Evolutionary conservation across 176 grass and related monocot species (phyloP), one percentile per base, ranked within the genome.

Genomic region (Bonia amplexicaulis): DNA sequence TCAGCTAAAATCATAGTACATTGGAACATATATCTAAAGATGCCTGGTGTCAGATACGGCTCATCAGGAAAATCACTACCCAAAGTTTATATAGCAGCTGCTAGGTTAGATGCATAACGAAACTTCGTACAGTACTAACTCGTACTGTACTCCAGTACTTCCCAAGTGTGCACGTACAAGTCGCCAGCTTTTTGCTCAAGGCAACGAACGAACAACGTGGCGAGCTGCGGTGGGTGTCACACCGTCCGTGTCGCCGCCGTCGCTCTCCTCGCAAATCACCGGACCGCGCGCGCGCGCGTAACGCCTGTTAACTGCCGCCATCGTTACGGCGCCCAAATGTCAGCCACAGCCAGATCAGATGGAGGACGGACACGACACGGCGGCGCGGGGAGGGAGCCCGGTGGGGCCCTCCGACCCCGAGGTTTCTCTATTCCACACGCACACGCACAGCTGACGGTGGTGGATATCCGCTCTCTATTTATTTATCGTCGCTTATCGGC

Each of bases 261-360:
- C 26, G 63, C 68, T 31, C 47, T 73, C 53, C 67, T 37, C 69
- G 40, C 22, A 12, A 23, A 59, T 59, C 55, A 59, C 55, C 82
- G 22, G 57, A 20, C 31, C n/a, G n/a, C 80, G 66, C 51, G 54
- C 66, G 8, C 7, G 9, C 19, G 54, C 20, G 20, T 20, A 20
- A 35, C 25, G 62, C 15, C 9, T 0, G 53, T 10, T 23, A 37
- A 37, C 49, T 76, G 60, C 71, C 61, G 6, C 87, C 60, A 59
- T 16, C 61, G 76, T 44, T 41, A 42, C 66, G 78, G 75, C 87
- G 60, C 59, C 81, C 86, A 82, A 63, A 61, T 77, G 79, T 77
- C 72, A 76, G 19, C 63, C n/a, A n/a, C 19, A 0, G 19, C 5
- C 11, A n/a, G n/a, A n/a, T n/a, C n/a, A n/a, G n/a, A 2, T 3